Percentiles rank a stretch among this genome's conserved stretches.
These are phyloP conservation scores for Saturnispora gosingensis DNA, from an alignment of 805 yeast genomes.

Conservation along the genomic window DNA sequence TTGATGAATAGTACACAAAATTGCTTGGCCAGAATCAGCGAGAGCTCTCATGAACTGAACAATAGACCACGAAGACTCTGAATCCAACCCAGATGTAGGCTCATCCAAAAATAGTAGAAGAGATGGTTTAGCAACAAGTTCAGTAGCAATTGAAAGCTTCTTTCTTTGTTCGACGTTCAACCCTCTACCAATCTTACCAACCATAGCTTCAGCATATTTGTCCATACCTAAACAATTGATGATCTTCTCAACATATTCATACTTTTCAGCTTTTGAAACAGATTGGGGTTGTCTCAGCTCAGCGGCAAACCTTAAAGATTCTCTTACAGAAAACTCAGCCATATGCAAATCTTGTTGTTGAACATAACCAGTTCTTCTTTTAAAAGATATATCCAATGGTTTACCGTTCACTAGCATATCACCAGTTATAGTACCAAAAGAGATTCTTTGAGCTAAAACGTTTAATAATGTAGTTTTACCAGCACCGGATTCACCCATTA, in stretches of 20 bases:
- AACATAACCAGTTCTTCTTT: slow-evolving; percentile 45
- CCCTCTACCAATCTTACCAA: slow-evolving; percentile 38
- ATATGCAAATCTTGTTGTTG: slow-evolving; percentile 49
- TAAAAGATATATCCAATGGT: slow-evolving; percentile 40
- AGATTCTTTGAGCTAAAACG: slow-evolving; percentile 42
- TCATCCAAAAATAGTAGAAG: slow-evolving; percentile 47
- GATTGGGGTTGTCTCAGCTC: slow-evolving; percentile 36
- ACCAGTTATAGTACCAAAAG: slow-evolving; percentile 45
- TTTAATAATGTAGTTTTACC: slow-evolving; percentile 51
- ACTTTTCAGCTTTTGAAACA: slow-evolving; percentile 30
- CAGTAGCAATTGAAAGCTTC: slow-evolving; percentile 45
- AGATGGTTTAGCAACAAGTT: slow-evolving; percentile 45
- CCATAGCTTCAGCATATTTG: slow-evolving; percentile 42
- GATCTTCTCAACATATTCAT: slow-evolving; percentile 35
- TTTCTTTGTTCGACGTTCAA: slow-evolving; percentile 47
- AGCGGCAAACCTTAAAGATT: slow-evolving; percentile 42
- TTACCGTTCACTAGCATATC: slow-evolving; percentile 47
- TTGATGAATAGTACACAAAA: slow-evolving; percentile 47
- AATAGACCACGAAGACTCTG: slow-evolving; percentile 51
- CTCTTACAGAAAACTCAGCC: slow-evolving; percentile 43
- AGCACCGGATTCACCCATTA: slow-evolving; percentile 58
- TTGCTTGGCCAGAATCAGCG: slow-evolving; percentile 44
- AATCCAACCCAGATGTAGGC: slow-evolving; percentile 51
- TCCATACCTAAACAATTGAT: slow-evolving; percentile 34
- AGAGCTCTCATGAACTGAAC: slow-evolving; percentile 40